Percentiles rank a stretch among this genome's conserved stretches.
phyloP scores from a whole-genome alignment of 1,139 yeast species.

The Lodderomyces metapsilosis region DNA sequence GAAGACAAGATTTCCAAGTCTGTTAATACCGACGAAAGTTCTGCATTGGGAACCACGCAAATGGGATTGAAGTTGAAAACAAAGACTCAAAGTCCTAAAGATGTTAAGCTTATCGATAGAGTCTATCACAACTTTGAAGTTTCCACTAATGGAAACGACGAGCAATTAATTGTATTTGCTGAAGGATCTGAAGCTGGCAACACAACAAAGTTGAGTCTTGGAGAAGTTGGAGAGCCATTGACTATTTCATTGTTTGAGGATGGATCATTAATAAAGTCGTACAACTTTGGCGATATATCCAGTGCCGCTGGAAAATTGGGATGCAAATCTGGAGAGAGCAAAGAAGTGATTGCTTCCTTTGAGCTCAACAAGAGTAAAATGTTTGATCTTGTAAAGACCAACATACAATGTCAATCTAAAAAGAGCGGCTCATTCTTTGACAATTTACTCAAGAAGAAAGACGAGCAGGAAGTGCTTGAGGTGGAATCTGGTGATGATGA shows the following conservation, averaged over 20 bases:
- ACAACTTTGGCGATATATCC: conserved; percentile 26
- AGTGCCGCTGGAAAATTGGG: conserved; percentile 44
- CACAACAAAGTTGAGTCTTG: conserved; percentile 28
- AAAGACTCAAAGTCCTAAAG: conserved; percentile 57
- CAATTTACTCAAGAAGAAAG: conserved; percentile 13
- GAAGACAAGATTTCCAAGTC: conserved; percentile 72
- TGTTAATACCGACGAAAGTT: conserved; percentile 95
- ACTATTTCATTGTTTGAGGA: conserved; percentile 54
- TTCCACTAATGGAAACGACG: conserved; percentile 30
- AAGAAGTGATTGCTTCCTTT: conserved; percentile 42
- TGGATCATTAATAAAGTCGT: conserved; percentile 45
- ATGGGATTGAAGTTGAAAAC: conserved; percentile 63
- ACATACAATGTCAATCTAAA: conserved; percentile 35
- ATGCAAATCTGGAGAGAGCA: conserved; percentile 37
- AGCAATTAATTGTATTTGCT: conserved; percentile 36
- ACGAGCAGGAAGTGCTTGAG: conserved; percentile 14
- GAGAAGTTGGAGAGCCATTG: conserved; percentile 22
- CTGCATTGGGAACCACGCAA: conserved; percentile 83
- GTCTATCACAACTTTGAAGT: conserved; percentile 38
- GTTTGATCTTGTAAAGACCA: conserved; percentile 42
- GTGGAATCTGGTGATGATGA: conserved; percentile 9
- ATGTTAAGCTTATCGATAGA: conserved; percentile 60
- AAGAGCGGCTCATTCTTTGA: conserved; percentile 15
- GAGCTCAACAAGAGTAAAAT: conserved; percentile 49
- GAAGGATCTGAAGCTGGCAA: conserved; percentile 37